Base-by-base conservation (phyloP, 352 stramenopile species). In the Phytophthora pluvialis region DNA sequence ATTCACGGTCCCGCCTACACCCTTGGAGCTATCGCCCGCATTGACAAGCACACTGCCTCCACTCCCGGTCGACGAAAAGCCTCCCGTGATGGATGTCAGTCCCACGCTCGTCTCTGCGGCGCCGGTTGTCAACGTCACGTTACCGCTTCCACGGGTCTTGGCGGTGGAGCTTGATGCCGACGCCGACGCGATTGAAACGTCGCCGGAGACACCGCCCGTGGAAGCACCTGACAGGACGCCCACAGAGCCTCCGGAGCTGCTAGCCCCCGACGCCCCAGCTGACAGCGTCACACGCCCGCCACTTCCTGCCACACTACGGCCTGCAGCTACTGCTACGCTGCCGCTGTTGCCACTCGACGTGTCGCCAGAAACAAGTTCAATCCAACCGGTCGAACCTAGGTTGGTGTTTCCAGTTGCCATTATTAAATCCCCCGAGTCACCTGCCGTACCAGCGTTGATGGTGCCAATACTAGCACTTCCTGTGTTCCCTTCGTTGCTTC, bases 51-150 rank as follows among this genome's bases (percentile, higher is more conserved):
- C 58, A 48, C 21, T 47, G 26, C 56, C 64, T 46, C 63, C 63
- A 62, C 16, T 60, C 35, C 31, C 53, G 7, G 55, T 39, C 33
- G 55, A 55, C 50, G 62, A 66, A 46, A 46, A 64, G 7, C 63
- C 63, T 59, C 62, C 63, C 16, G 48, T 54, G 18, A 70, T 50
- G 31, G 55, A 70, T n/a, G 43, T 58, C 21, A 66, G 43, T 32
- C 64, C 64, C 16, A 72, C 64, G 16, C 16, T 68, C 31, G 46
- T 47, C 21, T 72, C 64, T 33, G 57, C 59, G 16, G 67, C 57
- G 15, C 64, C 64, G 29, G 64, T 63, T 43, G 56, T 48, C 39
- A 72, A 25, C n/a, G 43, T 67, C 18, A 67, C 51, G 38, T 63
- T 67, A 33, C 63, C 63, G 40, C 63, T 66, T 50, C 61, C 55